Base-by-base conservation (phyloP, 345 rosid genomes). In the Streptanthus diversifolius region DNA sequence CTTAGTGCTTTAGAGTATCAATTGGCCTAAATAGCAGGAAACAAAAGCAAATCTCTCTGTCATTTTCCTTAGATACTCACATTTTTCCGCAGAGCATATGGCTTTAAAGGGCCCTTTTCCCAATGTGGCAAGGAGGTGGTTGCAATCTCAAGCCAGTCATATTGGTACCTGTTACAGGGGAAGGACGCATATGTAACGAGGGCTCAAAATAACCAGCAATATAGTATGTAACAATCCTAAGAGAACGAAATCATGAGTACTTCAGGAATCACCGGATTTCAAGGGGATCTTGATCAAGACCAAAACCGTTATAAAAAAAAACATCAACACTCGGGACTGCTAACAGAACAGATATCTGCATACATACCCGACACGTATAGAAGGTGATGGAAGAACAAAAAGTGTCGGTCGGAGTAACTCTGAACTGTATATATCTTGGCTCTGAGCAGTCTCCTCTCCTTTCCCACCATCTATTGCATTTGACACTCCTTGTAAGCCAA, bases 91-190 rank as follows among this genome's bases (percentile, higher is more conserved):
- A 73, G 81, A 65, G 99, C 99, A 81, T 87, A 95, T 70, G 99
- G 98, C 70, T 95, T 98, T 72, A 95, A 78, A 70, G 99, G 99
- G 69, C 98, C 99, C 82, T 95, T 95, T 79, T 95, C 99, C 99
- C 99, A 95, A 39, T 81, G 79, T 74, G 90, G 91, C 75, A 95
- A 79, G 72, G 98, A 82, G 77, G 75, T 86, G 64, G 93, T 81
- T 33, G 99, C 87, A 72, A 92, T 80, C 82, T 90, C 92, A 48
- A 95, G 92, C 99, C 99, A 95, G 83, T 95, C 98, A 77, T 95
- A 98, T 84, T 95, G 99, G 83, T 95, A 95, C 82, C 99, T 95
- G 72, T 66, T 24, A 68, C 52, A 56, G 32, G 35, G 71, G 66
- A 75, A 63, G 19, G 45, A 69, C 36, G 30, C 54, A 54, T 44